Conservation (phyloP, 2,329 filamentous ascomycete genomes). For the Escovopsis sp. region DNA sequence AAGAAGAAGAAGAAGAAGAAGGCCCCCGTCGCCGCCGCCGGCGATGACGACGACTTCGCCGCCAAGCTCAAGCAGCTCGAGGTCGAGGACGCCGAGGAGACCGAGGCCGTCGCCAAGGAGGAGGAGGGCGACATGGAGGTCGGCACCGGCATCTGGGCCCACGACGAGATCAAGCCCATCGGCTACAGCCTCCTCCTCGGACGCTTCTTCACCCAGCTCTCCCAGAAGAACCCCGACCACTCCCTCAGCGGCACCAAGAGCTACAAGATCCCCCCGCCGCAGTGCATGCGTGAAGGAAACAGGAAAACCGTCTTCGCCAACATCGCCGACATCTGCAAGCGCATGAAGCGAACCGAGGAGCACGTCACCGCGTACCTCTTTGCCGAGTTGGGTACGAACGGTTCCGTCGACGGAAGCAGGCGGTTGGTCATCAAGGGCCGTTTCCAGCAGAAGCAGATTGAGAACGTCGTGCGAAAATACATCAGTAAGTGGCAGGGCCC, state of each 20-base stretch:
- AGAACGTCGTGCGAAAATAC: slow-evolving; percentile 91
- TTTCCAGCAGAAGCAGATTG: slow-evolving; percentile 99
- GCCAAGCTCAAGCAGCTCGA: slow-evolving; percentile 48
- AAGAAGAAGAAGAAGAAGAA: slow-evolving; percentile 74
- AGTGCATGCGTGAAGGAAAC: slow-evolving; percentile 99
- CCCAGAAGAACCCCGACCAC: slow-evolving; percentile 94
- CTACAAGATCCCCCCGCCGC: slow-evolving; percentile 98
- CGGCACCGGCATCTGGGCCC: slow-evolving; percentile 82
- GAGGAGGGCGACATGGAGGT: slow-evolving; percentile 66
- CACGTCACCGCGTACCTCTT: slow-evolving; percentile 96
- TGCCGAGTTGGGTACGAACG: slow-evolving; percentile 93
- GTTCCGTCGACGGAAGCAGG: slow-evolving; percentile 84
- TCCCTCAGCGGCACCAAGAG: slow-evolving; percentile 77
- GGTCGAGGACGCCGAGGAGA: slow-evolving; percentile 49
- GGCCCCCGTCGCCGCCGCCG: slow-evolving; percentile 45
- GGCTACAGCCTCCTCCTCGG: slow-evolving; percentile 73
- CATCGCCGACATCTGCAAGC: slow-evolving; percentile 95
- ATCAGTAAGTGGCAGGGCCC: slow-evolving; percentile 49
- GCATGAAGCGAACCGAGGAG: slow-evolving; percentile 98
- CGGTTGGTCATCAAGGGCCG: slow-evolving; percentile 97
- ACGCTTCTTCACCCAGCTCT: slow-evolving; percentile 88
- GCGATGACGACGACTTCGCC: slow-evolving; percentile 48
- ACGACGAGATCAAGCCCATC: slow-evolving; percentile 65
- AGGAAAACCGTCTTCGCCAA: slow-evolving; percentile 99
- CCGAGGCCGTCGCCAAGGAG: slow-evolving; percentile 33